Evolutionary conservation across 176 grass and related monocot species (phyloP).

Genomic region (Phoenix roebelenii): DNA sequence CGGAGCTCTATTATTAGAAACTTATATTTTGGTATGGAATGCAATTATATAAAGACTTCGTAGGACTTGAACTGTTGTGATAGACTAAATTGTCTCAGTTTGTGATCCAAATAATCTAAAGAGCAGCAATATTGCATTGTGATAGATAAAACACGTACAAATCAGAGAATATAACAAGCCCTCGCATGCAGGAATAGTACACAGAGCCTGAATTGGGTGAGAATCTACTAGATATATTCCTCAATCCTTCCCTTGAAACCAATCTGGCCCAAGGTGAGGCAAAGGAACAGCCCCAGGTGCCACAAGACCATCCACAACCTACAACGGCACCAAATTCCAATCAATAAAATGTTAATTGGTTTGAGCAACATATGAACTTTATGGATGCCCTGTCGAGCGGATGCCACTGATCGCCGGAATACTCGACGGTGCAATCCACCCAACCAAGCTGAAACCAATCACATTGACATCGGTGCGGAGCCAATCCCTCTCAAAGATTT

Average conservation of each 20-base stretch:
- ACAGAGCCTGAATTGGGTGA: too few species aligned
- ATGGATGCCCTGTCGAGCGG: slow-evolving; percentile 49
- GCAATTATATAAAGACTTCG: too few species aligned
- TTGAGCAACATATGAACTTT: too few species aligned
- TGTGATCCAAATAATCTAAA: too few species aligned
- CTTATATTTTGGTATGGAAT: too few species aligned
- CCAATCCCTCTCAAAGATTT: slow-evolving; percentile 73
- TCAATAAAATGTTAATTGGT: too few species aligned
- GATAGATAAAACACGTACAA: too few species aligned
- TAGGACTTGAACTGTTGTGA: too few species aligned
- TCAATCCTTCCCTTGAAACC: slow-evolving; percentile 97
- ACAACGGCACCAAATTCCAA: slow-evolving; percentile 2
- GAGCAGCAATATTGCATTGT: too few species aligned
- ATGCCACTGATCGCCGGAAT: slow-evolving; percentile 72
- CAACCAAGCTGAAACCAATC: slow-evolving; percentile 88
- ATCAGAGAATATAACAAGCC: neutral
- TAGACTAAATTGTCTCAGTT: too few species aligned
- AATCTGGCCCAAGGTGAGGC: slow-evolving; percentile 91
- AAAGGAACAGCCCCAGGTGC: slow-evolving; percentile 75
- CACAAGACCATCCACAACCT: slow-evolving; percentile 89
- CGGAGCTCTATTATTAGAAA: too few species aligned
- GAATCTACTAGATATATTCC: slow-evolving; percentile 39
- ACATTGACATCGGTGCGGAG: slow-evolving; percentile 78
- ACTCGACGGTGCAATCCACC: slow-evolving; percentile 79
- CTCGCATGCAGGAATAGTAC: neutral